Percentiles rank a stretch among this genome's conserved stretches.
These are phyloP conservation scores for Magnusiomyces clavatus DNA, from an alignment of 1,139 yeast genomes.

Conservation along the genomic window DNA sequence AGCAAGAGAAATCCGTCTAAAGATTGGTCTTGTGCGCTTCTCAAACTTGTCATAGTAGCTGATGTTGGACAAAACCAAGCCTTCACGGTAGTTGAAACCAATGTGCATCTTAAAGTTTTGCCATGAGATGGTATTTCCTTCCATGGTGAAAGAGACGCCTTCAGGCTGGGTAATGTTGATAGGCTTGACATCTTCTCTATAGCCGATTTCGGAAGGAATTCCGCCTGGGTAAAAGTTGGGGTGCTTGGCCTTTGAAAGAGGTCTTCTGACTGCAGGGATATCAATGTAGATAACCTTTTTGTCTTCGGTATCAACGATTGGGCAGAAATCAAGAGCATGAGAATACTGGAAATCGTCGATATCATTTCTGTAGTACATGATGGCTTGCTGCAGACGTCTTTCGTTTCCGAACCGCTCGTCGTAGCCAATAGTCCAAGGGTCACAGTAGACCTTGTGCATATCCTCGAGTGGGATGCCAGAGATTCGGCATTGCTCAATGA, in stretches of 20 bases:
- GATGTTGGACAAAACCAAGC: constrained; percentile 69
- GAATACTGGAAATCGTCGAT: constrained; percentile 79
- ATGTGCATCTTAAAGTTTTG: constrained; percentile 68
- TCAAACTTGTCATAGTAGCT: constrained; percentile 53
- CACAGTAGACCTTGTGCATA: constrained; percentile 70
- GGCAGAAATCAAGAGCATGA: constrained; percentile 77
- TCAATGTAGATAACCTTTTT: constrained; percentile 64
- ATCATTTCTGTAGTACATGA: constrained; percentile 68
- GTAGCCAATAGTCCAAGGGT: constrained; percentile 82
- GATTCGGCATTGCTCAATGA: constrained; percentile 62
- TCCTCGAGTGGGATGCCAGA: constrained; percentile 59
- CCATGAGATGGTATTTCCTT: constrained; percentile 66
- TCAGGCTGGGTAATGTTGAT: constrained; percentile 69
- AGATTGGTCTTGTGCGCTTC: constrained; percentile 60
- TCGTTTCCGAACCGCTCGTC: constrained; percentile 80
- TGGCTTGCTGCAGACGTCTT: constrained; percentile 70
- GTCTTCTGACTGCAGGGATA: constrained; percentile 67
- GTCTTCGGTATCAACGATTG: constrained; percentile 68
- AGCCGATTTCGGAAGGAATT: constrained; percentile 50
- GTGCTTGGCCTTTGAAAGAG: constrained; percentile 58
- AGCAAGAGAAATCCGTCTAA: constrained; percentile 69
- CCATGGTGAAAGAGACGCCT: constrained; percentile 69
- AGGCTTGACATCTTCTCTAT: constrained; percentile 54
- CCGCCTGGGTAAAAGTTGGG: constrained; percentile 63
- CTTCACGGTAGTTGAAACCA: constrained; percentile 82